phyloP scores from a whole-genome alignment of 192 early-diverging fungal species.

The Cladochytrium replicatum region DNA sequence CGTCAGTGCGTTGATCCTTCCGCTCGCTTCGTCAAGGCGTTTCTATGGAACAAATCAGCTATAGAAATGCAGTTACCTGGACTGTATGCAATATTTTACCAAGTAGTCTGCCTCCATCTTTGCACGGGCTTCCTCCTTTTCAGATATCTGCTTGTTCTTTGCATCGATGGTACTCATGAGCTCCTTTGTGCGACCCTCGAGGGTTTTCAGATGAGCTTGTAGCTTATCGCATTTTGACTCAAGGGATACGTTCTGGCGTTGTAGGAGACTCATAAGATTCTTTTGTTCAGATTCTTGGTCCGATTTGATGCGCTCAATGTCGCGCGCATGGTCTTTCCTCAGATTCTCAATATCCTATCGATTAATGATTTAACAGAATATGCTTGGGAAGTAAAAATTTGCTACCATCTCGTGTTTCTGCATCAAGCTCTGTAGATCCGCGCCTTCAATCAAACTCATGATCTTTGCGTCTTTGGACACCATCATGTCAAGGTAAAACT shows the following conservation, averaged over 20 bases:
- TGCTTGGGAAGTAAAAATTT: neutral
- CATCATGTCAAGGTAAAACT: slow-evolving; percentile 58
- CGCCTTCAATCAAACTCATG: slow-evolving; percentile 52
- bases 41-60: slow-evolving; percentile 13
- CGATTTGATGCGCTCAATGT: slow-evolving; percentile 49
- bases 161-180: slow-evolving; percentile 38
- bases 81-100: slow-evolving; percentile 12
- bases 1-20: slow-evolving; percentile 26
- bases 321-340: slow-evolving; percentile 45
- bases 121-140: slow-evolving; percentile 32
- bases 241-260: slow-evolving; percentile 46
- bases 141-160: slow-evolving; percentile 40
- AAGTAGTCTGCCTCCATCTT: slow-evolving; percentile 32
- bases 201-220: slow-evolving; percentile 43
- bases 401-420: slow-evolving; percentile 52
- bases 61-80: neutral
- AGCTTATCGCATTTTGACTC: slow-evolving; percentile 54
- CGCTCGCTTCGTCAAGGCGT: slow-evolving; percentile 25
- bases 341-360: slow-evolving; percentile 47
- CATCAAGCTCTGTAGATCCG: slow-evolving; percentile 47
- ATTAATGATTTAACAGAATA: neutral
- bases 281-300: slow-evolving; percentile 53
- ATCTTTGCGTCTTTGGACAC: slow-evolving; percentile 57
- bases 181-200: slow-evolving; percentile 43
- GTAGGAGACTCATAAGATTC: slow-evolving; percentile 41